phyloP scores from a whole-genome alignment of 2,329 filamentous ascomycete genomes.

The Exserohilum turcica region DNA sequence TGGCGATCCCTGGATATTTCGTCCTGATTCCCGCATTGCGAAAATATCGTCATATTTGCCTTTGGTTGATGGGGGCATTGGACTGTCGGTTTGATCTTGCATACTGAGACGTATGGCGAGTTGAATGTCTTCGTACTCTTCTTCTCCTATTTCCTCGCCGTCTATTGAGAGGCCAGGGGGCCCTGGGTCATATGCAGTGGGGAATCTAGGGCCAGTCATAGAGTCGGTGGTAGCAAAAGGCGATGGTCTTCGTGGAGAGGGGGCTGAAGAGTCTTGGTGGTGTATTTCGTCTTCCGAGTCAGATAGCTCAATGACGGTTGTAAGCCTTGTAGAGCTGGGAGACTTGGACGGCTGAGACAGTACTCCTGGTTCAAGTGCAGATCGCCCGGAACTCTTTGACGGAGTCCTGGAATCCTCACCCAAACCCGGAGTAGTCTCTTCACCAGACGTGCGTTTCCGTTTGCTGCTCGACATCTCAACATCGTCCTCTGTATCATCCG shows the following conservation, averaged over 20 bases:
- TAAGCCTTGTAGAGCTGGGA: not conserved
- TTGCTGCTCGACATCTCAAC: not conserved
- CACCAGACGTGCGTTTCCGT: constrained; percentile 2
- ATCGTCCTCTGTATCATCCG: not conserved
- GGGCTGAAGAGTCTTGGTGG: not conserved
- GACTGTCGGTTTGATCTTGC: not conserved
- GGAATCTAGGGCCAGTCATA: no score
- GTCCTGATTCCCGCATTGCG: constrained; percentile 8
- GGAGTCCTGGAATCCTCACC: not conserved
- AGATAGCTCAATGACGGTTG: constrained; percentile 11
- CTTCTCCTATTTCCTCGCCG: not conserved
- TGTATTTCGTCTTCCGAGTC: constrained; percentile 15
- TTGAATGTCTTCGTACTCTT: constrained; percentile 13
- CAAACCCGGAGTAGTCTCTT: not conserved
- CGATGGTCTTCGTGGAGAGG: not conserved
- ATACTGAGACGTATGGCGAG: constrained; percentile 20
- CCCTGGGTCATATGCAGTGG: not conserved
- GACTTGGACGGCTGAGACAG: not conserved
- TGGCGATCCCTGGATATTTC: not conserved
- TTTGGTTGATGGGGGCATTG: not conserved
- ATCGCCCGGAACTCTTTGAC: not conserved
- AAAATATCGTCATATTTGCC: constrained; percentile 6
- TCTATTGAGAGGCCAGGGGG: not conserved
- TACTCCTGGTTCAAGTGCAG: not conserved
- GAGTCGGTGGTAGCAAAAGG: not conserved